Evolutionary conservation across 176 grass and related monocot genomes (phyloP), one percentile per base, ranked within the genome.

Genomic region (Avena insularis): DNA sequence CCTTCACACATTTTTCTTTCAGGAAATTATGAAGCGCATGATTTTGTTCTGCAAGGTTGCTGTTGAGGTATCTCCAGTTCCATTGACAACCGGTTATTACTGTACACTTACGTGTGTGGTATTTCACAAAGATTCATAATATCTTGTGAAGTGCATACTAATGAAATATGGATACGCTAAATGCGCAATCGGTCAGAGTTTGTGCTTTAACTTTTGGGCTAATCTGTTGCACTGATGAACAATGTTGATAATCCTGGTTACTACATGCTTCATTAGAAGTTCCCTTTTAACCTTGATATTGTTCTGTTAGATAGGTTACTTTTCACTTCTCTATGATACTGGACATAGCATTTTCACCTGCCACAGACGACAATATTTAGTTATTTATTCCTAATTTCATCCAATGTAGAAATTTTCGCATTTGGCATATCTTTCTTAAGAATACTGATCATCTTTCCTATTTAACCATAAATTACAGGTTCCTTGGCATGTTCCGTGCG

Each of bases 1-100:
- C n/a, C 40, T 17, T 35, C 61, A 25, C 40, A 40, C 70, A 43
- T 59, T 40, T 40, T 86, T 62, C 43, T 75, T 84, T 27, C 83
- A 96, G 96, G 96, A 96, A 82, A 91, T 95, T 78, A 79, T 98
- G 63, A 96, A 96, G 82, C 93, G 92, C 86, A 98, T 96, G 96
- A 80, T 94, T 94, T 86, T 98, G 81, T 96, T 98, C 66, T 98
- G 96, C 89, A 95, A 94, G 87, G 96, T 78, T 66, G 92, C 96
- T 85, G 92, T 94, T 33, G 96, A 98, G 96, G 96, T 98, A 92
- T 27, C 9, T 23, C 21, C 57, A 74, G 64, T 61, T 84, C 19
- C 16, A 40, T 23, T 49, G 12, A 69, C 25, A 71, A 55, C 35
- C 62, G 38, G 36, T 31, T 60, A 60, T 6, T 1, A 40, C 35